Percentiles rank a stretch among this genome's conserved stretches.
phyloP scores from a whole-genome alignment of 1,139 yeast species.

The Yamadazyma conglobata region DNA sequence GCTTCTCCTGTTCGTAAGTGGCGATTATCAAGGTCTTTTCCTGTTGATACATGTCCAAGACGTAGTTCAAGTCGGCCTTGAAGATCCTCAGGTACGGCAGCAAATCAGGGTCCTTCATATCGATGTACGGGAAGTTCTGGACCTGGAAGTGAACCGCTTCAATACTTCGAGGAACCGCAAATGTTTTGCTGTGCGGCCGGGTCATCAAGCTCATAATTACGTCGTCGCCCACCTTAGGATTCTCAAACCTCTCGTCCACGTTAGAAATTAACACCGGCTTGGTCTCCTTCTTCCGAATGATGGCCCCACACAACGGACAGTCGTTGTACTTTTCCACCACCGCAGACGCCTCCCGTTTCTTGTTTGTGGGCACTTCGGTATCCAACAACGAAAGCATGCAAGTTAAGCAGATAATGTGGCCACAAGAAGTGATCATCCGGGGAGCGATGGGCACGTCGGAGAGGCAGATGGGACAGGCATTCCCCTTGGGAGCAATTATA shows the following conservation, averaged over 20 bases:
- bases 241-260: slow-evolving; percentile 54
- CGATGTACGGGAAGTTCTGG: slow-evolving; percentile 32
- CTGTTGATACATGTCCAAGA: slow-evolving; percentile 48
- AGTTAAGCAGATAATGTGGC: slow-evolving; percentile 84
- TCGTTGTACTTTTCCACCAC: slow-evolving; percentile 56
- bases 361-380: slow-evolving; percentile 45
- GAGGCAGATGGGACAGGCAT: slow-evolving; percentile 89
- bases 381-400: slow-evolving; percentile 74
- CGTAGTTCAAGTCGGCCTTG: slow-evolving; percentile 57
- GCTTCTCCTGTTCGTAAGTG: slow-evolving; percentile 54
- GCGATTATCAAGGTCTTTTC: slow-evolving; percentile 51
- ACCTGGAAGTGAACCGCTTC: slow-evolving; percentile 23
- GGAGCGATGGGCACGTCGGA: slow-evolving; percentile 86
- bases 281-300: slow-evolving; percentile 55
- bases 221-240: slow-evolving; percentile 60
- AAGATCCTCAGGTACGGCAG: slow-evolving; percentile 50
- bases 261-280: slow-evolving; percentile 66
- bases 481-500: slow-evolving; percentile 69
- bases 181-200: slow-evolving; percentile 55
- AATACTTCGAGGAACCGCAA: slow-evolving; percentile 59
- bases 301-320: slow-evolving; percentile 83
- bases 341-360: slow-evolving; percentile 34
- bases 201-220: slow-evolving; percentile 68
- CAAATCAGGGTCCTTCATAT: slow-evolving; percentile 21
- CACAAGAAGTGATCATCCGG: slow-evolving; percentile 85